A percentile compares a stretch with the other conserved stretches of the same genome.
These are phyloP conservation scores for Pilaira anomala DNA, from an alignment of 192 early-diverging fungal genomes.

Conservation along the genomic window DNA sequence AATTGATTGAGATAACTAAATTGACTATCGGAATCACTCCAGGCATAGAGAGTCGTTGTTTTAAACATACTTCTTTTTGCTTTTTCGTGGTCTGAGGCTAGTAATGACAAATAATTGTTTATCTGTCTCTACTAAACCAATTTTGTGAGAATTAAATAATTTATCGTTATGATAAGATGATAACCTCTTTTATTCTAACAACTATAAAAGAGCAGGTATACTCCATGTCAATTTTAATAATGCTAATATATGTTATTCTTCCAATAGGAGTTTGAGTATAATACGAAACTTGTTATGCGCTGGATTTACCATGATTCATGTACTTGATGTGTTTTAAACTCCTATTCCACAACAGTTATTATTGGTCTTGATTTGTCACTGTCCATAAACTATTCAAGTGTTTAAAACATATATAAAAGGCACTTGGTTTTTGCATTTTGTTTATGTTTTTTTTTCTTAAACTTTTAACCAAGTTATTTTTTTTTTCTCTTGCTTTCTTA, in stretches of 20 bases:
- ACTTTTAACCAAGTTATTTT: conserved; percentile 1
- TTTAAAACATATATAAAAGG: conserved; percentile 10
- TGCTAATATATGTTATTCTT: no score
- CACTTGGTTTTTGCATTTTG: conserved; percentile 3
- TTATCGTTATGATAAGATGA: no score
- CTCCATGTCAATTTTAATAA: no score
- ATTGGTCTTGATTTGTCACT: conserved; percentile 26
- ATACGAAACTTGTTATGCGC: no score
- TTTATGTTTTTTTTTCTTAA: conserved; percentile 1
- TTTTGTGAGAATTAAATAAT: no score
- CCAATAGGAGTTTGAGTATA: no score
- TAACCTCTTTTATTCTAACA: no score
- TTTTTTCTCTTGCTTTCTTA: neutral
- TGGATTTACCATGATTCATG: no score
- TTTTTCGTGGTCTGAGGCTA: conserved; percentile 28
- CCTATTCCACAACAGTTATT: conserved; percentile 1
- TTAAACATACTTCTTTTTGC: conserved; percentile 5
- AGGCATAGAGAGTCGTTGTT: neutral
- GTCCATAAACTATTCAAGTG: neutral
- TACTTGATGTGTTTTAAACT: neutral
- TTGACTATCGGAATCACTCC: neutral
- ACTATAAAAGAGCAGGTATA: no score
- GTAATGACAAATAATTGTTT: conserved; percentile 29
- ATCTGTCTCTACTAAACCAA: conserved; percentile 22
- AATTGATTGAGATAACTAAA: neutral